Evolutionary conservation across 2,329 filamentous ascomycete species (phyloP).

Genomic region (Cladophialophora immunda): DNA sequence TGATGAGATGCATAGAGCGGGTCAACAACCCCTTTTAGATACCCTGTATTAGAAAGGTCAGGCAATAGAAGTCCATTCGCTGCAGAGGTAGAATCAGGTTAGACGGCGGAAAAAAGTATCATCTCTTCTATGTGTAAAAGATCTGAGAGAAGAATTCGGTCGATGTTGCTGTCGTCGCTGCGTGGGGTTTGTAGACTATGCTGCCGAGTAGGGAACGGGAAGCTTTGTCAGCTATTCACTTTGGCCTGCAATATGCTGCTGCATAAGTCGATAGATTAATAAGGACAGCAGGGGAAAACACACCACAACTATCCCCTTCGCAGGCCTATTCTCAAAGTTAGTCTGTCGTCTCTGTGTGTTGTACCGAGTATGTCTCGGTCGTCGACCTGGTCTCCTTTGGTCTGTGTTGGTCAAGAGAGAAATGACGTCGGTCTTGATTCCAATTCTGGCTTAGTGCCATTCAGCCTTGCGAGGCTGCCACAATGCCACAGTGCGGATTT

Average conservation of each 20-base stretch:
- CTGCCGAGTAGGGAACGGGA: neutral
- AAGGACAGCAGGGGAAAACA: neutral
- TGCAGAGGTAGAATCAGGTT: neutral
- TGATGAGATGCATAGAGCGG: conserved; percentile 18
- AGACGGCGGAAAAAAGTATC: neutral
- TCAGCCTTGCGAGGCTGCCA: no score
- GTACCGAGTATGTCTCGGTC: neutral
- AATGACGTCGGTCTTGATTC: no score
- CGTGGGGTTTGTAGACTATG: neutral
- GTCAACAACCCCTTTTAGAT: conserved; percentile 11
- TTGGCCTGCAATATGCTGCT: neutral
- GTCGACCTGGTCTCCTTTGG: no score
- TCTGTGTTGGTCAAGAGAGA: no score
- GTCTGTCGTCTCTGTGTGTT: no score
- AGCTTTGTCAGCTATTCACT: neutral
- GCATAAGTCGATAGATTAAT: neutral
- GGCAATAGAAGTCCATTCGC: conserved; percentile 6
- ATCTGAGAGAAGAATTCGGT: neutral
- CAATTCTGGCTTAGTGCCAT: no score
- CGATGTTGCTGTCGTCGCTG: neutral
- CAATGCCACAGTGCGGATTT: no score
- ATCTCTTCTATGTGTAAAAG: neutral
- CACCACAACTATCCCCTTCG: neutral
- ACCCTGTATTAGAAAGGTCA: conserved; percentile 13
- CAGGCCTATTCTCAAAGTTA: no score